A percentile compares a stretch with the other conserved stretches of the same genome.
These are phyloP conservation scores for Lactarius akahatsu DNA, from an alignment of 768 basidiomycete species.

Conservation along the genomic window DNA sequence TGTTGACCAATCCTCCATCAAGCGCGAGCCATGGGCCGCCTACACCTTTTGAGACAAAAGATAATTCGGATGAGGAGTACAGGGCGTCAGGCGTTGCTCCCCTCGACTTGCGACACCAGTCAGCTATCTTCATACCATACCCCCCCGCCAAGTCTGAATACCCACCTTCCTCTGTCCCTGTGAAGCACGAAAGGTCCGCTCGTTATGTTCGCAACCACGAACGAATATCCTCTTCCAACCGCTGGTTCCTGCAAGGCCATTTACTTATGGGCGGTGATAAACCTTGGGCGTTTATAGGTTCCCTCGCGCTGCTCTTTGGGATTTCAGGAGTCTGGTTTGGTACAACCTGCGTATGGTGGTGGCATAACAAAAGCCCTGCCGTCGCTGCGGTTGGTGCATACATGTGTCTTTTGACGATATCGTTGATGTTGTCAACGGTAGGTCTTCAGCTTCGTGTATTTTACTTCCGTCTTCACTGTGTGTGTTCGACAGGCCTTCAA, in stretches of 20 bases:
- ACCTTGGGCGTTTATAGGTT: conserved; percentile 74
- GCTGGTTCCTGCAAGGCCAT: conserved; percentile 70
- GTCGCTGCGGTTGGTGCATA: conserved; percentile 66
- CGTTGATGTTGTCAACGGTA: conserved; percentile 77
- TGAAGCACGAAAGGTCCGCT: conserved; percentile 37
- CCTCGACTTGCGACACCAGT: conserved; percentile 19
- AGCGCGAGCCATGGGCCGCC: conserved; percentile 13
- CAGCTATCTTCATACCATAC: conserved; percentile 24
- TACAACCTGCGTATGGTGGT: conserved; percentile 88
- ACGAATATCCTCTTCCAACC: conserved; percentile 69
- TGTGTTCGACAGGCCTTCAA: conserved; percentile 55
- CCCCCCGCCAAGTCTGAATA: conserved; percentile 28
- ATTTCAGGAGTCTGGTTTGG: conserved; percentile 84
- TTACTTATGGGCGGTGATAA: conserved; percentile 85
- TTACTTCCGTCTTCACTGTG: conserved; percentile 31
- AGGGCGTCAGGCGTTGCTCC: conserved; percentile 21
- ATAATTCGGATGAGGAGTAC: conserved; percentile 24
- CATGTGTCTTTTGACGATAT: conserved; percentile 62
- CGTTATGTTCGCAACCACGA: conserved; percentile 56
- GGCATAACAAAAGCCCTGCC: conserved; percentile 72
- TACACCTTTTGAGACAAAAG: conserved; percentile 27
- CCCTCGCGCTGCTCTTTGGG: conserved; percentile 57
- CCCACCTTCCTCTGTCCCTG: conserved; percentile 39
- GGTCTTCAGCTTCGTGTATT: conserved; percentile 33
- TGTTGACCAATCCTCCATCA: conserved; percentile 24